Conservation (phyloP, 805 yeast species). For the Priceomyces melissophilus region DNA sequence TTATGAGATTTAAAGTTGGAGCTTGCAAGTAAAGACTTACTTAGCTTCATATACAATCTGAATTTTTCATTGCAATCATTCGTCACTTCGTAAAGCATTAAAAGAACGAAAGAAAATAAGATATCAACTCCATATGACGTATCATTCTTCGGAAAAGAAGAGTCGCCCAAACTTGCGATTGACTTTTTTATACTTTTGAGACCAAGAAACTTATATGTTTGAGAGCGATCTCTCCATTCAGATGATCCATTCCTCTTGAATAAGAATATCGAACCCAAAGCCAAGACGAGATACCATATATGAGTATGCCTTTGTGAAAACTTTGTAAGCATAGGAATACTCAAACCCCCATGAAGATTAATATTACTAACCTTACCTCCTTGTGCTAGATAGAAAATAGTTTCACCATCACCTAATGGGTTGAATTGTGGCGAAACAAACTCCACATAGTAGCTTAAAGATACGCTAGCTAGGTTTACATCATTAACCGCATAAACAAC, state of each 20-base stretch:
- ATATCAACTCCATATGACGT: conserved; percentile 11
- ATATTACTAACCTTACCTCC: conserved; percentile 7
- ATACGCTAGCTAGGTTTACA: conserved; percentile 14
- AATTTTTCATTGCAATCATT: conserved; percentile 23
- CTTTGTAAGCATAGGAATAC: conserved; percentile 18
- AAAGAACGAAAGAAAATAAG: conserved; percentile 17
- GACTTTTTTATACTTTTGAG: conserved; percentile 9
- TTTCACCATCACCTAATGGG: conserved; percentile 17
- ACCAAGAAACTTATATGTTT: conserved; percentile 15
- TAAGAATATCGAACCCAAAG: conserved; percentile 24
- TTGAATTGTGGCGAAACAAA: conserved; percentile 26
- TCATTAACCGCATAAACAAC: conserved; percentile 10
- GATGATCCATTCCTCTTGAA: conserved; percentile 12
- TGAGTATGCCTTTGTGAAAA: conserved; percentile 21
- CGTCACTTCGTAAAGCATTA: conserved; percentile 24
- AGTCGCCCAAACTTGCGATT: conserved; percentile 5
- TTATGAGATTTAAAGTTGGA: conserved; percentile 15
- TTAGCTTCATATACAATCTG: conserved; percentile 16
- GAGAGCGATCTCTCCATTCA: conserved; percentile 18
- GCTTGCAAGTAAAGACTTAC: conserved; percentile 16
- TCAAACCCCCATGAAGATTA: conserved; percentile 21
- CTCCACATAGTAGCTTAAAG: conserved; percentile 22
- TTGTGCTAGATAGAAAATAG: conserved; percentile 1
- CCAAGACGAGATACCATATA: conserved; percentile 21
- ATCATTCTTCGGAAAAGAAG: neutral